Evolutionary conservation across 129 eudicot species (phyloP).

Genomic region (Lonicera japonica): DNA sequence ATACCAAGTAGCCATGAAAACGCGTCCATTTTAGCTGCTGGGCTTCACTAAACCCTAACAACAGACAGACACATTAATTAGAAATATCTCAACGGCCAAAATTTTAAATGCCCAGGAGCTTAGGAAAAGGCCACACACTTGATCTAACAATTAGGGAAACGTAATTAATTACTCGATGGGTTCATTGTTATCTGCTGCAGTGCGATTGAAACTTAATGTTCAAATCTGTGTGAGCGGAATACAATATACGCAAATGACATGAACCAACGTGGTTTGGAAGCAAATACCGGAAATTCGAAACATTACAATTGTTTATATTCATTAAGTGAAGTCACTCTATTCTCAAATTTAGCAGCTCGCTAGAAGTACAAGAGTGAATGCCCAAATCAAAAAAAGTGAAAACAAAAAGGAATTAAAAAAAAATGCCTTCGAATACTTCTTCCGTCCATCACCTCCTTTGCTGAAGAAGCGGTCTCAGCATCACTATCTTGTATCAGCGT

Average conservation of each 20-base stretch:
- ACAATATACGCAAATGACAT: conserved; percentile 49
- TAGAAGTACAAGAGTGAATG: no score
- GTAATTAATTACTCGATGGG: not conserved
- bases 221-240: conserved; percentile 74
- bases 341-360: no score
- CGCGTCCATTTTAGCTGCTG: conserved; percentile 51
- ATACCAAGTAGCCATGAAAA: conserved; percentile 44
- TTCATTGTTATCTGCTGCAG: conserved; percentile 54
- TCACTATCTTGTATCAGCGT: conserved; percentile 60
- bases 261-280: conserved; percentile 58
- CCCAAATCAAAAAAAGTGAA: not conserved
- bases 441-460: conserved; percentile 61
- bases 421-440: conserved; percentile 70
- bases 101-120: conserved; percentile 12
- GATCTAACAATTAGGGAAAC: not conserved
- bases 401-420: conserved; percentile 2
- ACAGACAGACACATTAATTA: conserved; percentile 26
- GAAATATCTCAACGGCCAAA: conserved; percentile 19
- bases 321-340: not conserved
- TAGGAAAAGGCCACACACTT: not conserved
- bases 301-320: not conserved
- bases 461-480: conserved; percentile 52
- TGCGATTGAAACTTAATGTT: conserved; percentile 73
- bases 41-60: conserved; percentile 59
- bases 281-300: conserved; percentile 39